phyloP scores from a whole-genome alignment of 352 stramenopile genomes.

The Phytopythium sindhum region DNA sequence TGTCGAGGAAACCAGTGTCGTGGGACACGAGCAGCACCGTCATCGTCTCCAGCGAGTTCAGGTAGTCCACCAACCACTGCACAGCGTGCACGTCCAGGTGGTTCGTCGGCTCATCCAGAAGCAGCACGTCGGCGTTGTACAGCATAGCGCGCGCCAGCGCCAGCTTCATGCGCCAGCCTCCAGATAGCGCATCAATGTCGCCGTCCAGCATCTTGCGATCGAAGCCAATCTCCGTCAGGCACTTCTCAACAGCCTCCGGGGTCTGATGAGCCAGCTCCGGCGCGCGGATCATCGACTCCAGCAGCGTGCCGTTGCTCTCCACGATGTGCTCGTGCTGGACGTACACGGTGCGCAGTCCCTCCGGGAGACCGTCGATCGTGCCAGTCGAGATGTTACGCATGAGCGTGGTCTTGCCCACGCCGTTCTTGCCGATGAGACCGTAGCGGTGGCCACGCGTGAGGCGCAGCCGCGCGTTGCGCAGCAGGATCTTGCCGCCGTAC shows the following conservation, averaged over 20 bases:
- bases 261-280: conserved; percentile 76
- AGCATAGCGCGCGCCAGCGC: conserved; percentile 92
- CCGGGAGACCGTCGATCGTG: conserved; percentile 90
- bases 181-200: conserved; percentile 91
- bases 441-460: conserved; percentile 94
- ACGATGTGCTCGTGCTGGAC: conserved; percentile 96
- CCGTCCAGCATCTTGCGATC: conserved; percentile 91
- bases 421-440: conserved; percentile 95
- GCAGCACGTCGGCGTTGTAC: conserved; percentile 94
- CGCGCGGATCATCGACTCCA: conserved; percentile 61
- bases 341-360: conserved; percentile 93
- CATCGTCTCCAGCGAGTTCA: conserved; percentile 93
- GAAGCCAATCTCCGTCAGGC: conserved; percentile 91
- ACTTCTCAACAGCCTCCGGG: conserved; percentile 72
- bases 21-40: conserved; percentile 97
- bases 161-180: conserved; percentile 98
- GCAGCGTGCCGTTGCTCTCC: conserved; percentile 71
- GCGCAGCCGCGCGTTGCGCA: conserved; percentile 95
- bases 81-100: conserved; percentile 96
- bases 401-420: conserved; percentile 95
- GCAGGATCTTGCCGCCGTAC: conserved; percentile 92
- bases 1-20: conserved; percentile 96
- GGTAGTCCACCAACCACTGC: conserved; percentile 96
- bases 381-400: conserved; percentile 91
- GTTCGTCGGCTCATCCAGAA: conserved; percentile 92